Base-by-base conservation (phyloP, 2,329 filamentous ascomycete genomes). In the Xylaria sp. region DNA sequence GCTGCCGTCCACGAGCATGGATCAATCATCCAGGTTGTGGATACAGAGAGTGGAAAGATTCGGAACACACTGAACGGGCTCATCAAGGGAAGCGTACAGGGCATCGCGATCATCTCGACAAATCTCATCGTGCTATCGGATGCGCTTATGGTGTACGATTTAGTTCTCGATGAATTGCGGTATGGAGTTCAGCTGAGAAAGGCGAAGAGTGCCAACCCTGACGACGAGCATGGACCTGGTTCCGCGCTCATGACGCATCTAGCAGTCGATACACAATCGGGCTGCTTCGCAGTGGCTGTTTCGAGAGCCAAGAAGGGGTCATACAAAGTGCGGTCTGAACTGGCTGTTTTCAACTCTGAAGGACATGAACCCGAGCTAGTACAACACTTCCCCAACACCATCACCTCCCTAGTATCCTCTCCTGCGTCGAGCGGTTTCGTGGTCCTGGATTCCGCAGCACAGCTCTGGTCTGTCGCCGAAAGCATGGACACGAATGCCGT, bases 141-240 rank as follows among this genome's bases (percentile, higher is more conserved):
- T 49, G 82, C 85, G 34, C 79, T 97, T 7, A 80, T 85, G 47
- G 87, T 96, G 42, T 96, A 91, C 79, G 90, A 99, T 72, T 82
- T 95, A 9, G 90, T 97, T 6, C 80, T 86, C 54, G 90, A 96
- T 68, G 82, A 87, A 66, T 79, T 92, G 52, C 82, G 84, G 42
- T 91, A 88, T 69, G 84, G 84, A 53, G 79, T 89, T 54, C 76
- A 81, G 30, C 76, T 92, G 47, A 62, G 67, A 49, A 52, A 49
- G 42, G 42, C 49, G 11, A 78, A 75, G 46, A 73, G 44, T 7
- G 34, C 46, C 11, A 35, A 59, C 8, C 44, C 39, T 13, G 59
- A 78, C 54, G 69, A 72, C 8, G 66, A 73, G n/a, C 71, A 71
- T 18, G 69, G 62, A 2, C 59, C 62, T 59, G 52, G 74, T 59